These are phyloP conservation scores for Microascus cirrosus DNA, from an alignment of 2,329 filamentous ascomycete genomes.

Conservation along the genomic window DNA sequence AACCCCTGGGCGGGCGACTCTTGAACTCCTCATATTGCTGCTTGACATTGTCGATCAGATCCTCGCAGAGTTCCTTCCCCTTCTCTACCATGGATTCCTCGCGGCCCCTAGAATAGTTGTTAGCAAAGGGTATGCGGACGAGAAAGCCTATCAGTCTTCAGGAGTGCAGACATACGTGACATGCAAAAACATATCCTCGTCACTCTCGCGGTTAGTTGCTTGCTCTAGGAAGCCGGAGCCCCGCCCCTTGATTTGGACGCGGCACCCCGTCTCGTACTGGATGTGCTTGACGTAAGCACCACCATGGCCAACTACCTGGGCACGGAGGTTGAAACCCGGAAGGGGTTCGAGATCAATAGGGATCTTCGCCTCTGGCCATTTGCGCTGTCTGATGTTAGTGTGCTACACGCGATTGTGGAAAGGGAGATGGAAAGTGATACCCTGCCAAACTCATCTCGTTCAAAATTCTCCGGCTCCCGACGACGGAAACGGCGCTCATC, in stretches of 20 bases:
- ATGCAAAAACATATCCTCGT: constrained; percentile 94
- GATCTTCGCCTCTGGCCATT: constrained; percentile 98
- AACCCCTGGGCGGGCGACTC: constrained; percentile 56
- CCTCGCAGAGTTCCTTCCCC: constrained; percentile 80
- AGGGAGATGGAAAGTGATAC: constrained; percentile 34
- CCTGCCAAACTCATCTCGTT: constrained; percentile 82
- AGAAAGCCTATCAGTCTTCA: background rate
- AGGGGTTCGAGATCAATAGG: constrained; percentile 84
- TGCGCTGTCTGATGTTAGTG: constrained; percentile 50
- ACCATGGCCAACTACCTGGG: constrained; percentile 89
- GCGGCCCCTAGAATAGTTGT: constrained; percentile 54
- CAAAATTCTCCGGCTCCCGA: constrained; percentile 67
- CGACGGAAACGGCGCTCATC: constrained; percentile 88
- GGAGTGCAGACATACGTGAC: constrained; percentile 58
- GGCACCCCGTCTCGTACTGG: constrained; percentile 86
- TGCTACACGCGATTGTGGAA: constrained; percentile 5
- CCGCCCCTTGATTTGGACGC: constrained; percentile 95
- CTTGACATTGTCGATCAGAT: constrained; percentile 76
- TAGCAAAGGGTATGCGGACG: constrained; percentile 13
- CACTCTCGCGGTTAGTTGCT: constrained; percentile 78
- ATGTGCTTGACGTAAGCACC: constrained; percentile 98
- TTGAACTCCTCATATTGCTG: constrained; percentile 90
- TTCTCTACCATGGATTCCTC: constrained; percentile 76
- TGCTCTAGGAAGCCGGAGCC: constrained; percentile 91
- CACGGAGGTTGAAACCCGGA: constrained; percentile 88